Evolutionary conservation across 2,329 filamentous ascomycete genomes (phyloP), one percentile per base, ranked within the genome.

Genomic region (Magnaporthiopsis rhizophila): DNA sequence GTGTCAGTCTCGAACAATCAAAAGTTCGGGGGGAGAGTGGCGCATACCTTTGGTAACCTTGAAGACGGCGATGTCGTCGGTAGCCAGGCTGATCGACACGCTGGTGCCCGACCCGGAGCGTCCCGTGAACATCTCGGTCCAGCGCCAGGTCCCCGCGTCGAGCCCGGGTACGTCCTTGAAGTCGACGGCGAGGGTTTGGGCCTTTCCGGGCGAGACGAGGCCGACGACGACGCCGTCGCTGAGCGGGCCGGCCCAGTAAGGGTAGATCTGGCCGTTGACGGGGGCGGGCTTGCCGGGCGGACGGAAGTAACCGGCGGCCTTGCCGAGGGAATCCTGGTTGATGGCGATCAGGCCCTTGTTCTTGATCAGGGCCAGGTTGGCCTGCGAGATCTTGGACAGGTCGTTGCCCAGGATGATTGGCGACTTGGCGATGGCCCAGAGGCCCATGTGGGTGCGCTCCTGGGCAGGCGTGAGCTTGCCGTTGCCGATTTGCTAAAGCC

Each of bases 111-210:
- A 67, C 6, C 73, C 73, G 9, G 65, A 67, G 21, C 66, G 61
- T 3, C 71, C 71, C 1, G 66, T 69, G 64, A 72, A 73, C 64
- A 70, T 65, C 65, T 74, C 71, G 58, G 67, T 71, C 79, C 79
- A 80, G n/a, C 71, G 72, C 67, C 77, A 80, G 2, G 73, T 74
- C 67, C 70, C 71, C 9, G 74, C 73, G 0, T 75, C 74, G 3
- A 74, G 68, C 8, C 79, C 79, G n/a, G 73, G 75, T 6, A 75
- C 70, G n/a, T 74, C 67, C 63, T 78, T 75, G 66, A 82, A 80
- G 65, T 78, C 77, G 67, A 81, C 79, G 0, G 73, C 74, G 32
- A 80, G 72, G n/a, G 76, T 74, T 13, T 76, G 73, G 45, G 45
- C 21, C 62, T 72, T 73, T 64, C 76, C 77, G 13, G 77, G 68